Conservation (phyloP, 768 basidiomycete genomes). For the Lentinula boryana region DNA sequence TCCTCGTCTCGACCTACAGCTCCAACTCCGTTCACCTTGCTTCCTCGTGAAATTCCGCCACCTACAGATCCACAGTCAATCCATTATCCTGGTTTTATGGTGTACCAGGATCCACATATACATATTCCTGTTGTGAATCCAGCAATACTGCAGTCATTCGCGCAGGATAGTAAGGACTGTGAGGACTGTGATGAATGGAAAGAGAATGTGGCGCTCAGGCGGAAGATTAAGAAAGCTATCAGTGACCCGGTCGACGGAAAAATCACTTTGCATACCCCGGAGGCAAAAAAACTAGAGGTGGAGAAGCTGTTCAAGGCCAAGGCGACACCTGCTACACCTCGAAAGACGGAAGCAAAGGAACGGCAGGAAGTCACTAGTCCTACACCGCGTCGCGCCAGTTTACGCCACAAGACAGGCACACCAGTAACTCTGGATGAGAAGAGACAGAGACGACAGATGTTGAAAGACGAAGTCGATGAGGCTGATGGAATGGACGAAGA, state of each 20-base stretch:
- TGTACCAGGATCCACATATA: conserved; percentile 50
- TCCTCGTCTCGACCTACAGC: conserved; percentile 9
- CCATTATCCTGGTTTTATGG: conserved; percentile 64
- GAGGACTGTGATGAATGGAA: conserved; percentile 40
- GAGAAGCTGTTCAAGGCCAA: conserved; percentile 16
- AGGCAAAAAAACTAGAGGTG: conserved; percentile 15
- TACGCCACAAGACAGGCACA: conserved; percentile 13
- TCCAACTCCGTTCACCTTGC: conserved; percentile 14
- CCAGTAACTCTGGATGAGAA: conserved; percentile 18
- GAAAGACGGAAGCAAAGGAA: conserved; percentile 11
- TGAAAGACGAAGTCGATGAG: conserved; percentile 31
- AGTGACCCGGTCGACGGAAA: conserved; percentile 17
- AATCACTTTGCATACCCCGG: conserved; percentile 16
- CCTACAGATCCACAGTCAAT: conserved; percentile 45
- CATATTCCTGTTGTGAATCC: conserved; percentile 15
- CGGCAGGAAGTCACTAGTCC: conserved; percentile 15
- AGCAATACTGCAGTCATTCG: background rate
- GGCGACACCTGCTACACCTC: conserved; percentile 21
- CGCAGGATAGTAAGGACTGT: conserved; percentile 17
- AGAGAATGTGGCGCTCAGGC: conserved; percentile 51
- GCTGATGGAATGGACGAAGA: conserved; percentile 14
- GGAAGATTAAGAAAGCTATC: conserved; percentile 35
- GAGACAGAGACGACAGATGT: conserved; percentile 20
- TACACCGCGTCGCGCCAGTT: conserved; percentile 19
- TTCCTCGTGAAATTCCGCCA: conserved; percentile 34